These are phyloP conservation scores for Arbutus unedo DNA, from an alignment of 148 eudicot genomes.

Conservation along the genomic window DNA sequence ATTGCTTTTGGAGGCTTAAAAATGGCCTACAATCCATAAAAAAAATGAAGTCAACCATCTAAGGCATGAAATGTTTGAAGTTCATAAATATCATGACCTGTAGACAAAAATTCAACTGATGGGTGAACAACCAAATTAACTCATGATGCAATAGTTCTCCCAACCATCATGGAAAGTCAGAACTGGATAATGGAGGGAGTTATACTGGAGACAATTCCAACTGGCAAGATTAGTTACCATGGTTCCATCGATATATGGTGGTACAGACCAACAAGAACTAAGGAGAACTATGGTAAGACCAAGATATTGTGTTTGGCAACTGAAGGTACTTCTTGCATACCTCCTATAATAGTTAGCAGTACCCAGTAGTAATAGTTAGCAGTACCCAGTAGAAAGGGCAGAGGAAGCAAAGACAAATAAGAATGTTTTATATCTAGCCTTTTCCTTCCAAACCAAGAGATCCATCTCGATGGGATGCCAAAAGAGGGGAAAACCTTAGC, in stretches of 20 bases:
- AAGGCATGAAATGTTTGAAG: background rate
- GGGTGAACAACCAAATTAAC: background rate
- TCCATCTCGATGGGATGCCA: too few relatives aligned
- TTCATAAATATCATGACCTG: background rate
- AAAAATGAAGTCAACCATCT: background rate
- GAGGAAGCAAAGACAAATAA: too few relatives aligned
- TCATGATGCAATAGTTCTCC: background rate
- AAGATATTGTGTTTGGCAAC: background rate
- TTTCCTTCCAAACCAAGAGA: too few relatives aligned
- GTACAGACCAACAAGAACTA: background rate
- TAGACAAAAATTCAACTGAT: background rate
- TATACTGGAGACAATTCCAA: background rate
- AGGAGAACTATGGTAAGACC: background rate
- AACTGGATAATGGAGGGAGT: background rate
- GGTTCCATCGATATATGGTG: background rate
- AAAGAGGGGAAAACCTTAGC: too few relatives aligned
- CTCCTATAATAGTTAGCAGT: too few relatives aligned
- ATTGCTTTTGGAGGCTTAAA: conserved; percentile 74
- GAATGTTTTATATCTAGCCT: too few relatives aligned
- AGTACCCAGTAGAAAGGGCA: too few relatives aligned
- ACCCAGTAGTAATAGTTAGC: too few relatives aligned
- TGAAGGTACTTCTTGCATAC: too few relatives aligned
- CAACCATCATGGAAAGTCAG: background rate
- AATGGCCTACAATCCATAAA: conserved; percentile 44
- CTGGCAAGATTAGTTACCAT: background rate